A percentile compares a stretch with the other conserved stretches of the same genome.
Conservation (phyloP, 306 rosid genomes). For the Abrus precatorius region DNA sequence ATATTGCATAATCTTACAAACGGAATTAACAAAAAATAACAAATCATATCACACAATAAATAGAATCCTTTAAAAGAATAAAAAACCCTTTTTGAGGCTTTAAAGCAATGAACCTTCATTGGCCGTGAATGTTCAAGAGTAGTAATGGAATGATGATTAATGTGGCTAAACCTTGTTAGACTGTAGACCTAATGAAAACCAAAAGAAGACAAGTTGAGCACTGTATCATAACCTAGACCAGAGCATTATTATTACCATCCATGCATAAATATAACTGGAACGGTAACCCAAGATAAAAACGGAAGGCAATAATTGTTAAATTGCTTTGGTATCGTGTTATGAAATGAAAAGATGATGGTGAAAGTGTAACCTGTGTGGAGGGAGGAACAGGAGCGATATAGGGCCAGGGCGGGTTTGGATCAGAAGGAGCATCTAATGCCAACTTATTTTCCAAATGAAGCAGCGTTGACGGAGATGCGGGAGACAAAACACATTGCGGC, state of each 20-base stretch:
- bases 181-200: slow-evolving; percentile 21
- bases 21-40: too few relatives aligned
- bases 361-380: slow-evolving; percentile 60
- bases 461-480: slow-evolving; percentile 63
- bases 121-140: not conserved
- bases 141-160: not conserved
- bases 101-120: not conserved
- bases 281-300: not conserved
- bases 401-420: slow-evolving; percentile 65
- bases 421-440: slow-evolving; percentile 58
- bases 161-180: slow-evolving; percentile 17
- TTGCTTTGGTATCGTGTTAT: not conserved
- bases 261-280: not conserved
- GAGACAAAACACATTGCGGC: slow-evolving; percentile 71
- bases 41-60: not conserved
- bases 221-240: not conserved
- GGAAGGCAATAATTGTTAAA: not conserved
- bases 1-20: too few relatives aligned
- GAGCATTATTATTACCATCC: not conserved
- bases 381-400: slow-evolving; percentile 58
- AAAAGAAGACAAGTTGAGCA: slow-evolving; percentile 4
- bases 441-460: slow-evolving; percentile 67
- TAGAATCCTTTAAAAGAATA: too few relatives aligned
- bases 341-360: not conserved
- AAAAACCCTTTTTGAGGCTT: not conserved